Evolutionary conservation across 768 basidiomycete species (phyloP).

Genomic region (Russula olivacea): DNA sequence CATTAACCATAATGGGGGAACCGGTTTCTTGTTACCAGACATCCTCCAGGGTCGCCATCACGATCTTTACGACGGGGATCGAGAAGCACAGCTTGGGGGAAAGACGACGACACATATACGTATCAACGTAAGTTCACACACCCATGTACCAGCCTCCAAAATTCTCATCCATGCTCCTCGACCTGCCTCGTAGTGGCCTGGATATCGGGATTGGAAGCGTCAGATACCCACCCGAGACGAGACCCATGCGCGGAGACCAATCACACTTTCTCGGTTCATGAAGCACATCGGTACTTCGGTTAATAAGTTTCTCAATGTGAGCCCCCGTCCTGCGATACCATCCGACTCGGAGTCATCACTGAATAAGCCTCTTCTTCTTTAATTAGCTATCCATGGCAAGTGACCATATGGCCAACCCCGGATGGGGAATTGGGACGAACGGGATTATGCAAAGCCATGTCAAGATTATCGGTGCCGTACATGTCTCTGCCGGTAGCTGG

Average conservation of each 20-base stretch:
- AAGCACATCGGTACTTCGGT: slow-evolving; percentile 10
- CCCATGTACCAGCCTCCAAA: no score
- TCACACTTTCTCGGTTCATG: slow-evolving; percentile 15
- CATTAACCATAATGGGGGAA: not conserved
- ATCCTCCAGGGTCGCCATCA: slow-evolving; percentile 7
- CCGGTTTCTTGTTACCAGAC: slow-evolving; percentile 5
- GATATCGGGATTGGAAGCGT: not conserved
- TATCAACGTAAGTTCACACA: slow-evolving; percentile 6
- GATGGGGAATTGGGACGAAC: not conserved
- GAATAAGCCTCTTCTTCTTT: not conserved
- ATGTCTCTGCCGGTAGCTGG: slow-evolving; percentile 15
- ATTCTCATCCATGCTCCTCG: not conserved
- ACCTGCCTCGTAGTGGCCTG: slow-evolving; percentile 8
- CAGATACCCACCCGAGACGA: slow-evolving; percentile 1
- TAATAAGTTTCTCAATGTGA: slow-evolving; percentile 9
- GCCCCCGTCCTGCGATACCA: not conserved
- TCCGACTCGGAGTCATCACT: not conserved
- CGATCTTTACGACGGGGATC: not conserved
- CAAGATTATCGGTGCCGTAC: slow-evolving; percentile 13
- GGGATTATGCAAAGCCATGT: slow-evolving; percentile 5
- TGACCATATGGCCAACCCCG: not conserved
- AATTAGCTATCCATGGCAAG: not conserved
- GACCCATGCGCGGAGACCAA: not conserved
- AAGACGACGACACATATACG: not conserved
- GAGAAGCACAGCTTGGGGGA: slow-evolving; percentile 2